phyloP scores from a whole-genome alignment of 2,329 filamentous ascomycete genomes.

The Phaeophleospora eucalypticola region DNA sequence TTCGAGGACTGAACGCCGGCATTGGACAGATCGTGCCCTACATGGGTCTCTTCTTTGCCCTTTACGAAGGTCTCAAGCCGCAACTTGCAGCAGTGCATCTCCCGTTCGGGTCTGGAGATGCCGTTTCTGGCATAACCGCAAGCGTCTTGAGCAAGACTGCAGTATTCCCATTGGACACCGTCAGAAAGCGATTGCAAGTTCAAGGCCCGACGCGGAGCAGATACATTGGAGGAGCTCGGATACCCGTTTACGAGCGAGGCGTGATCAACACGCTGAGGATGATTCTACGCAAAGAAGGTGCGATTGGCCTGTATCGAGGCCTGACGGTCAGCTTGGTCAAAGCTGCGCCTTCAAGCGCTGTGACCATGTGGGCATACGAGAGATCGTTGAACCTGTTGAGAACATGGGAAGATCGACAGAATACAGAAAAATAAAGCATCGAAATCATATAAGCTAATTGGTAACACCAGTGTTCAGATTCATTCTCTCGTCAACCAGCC shows the following conservation, averaged over 20 bases:
- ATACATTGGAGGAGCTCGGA: conserved; percentile 69
- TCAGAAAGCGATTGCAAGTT: conserved; percentile 89
- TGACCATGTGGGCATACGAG: conserved; percentile 96
- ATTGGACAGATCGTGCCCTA: conserved; percentile 87
- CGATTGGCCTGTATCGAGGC: conserved; percentile 79
- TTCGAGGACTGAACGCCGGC: conserved; percentile 77
- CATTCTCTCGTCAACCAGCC: not conserved
- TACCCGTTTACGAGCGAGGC: conserved; percentile 72
- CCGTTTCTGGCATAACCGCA: conserved; percentile 73
- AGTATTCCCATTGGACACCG: conserved; percentile 89
- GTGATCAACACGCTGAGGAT: conserved; percentile 61
- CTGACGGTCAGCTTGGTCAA: conserved; percentile 86
- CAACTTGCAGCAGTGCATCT: conserved; percentile 46
- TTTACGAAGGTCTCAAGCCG: conserved; percentile 70
- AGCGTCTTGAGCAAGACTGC: conserved; percentile 80
- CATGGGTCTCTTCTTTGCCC: conserved; percentile 94
- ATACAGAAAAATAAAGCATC: not conserved
- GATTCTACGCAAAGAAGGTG: conserved; percentile 70
- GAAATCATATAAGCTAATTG: not conserved
- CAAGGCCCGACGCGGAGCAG: conserved; percentile 77
- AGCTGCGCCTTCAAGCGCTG: conserved; percentile 84
- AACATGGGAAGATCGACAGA: conserved; percentile 9
- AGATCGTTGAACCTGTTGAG: conserved; percentile 53
- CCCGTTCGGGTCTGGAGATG: conserved; percentile 70
- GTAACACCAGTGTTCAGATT: not conserved